Evolutionary conservation across 176 grass and related monocot genomes (phyloP), one percentile per base, ranked within the genome.

Genomic region (Leersia perrieri): DNA sequence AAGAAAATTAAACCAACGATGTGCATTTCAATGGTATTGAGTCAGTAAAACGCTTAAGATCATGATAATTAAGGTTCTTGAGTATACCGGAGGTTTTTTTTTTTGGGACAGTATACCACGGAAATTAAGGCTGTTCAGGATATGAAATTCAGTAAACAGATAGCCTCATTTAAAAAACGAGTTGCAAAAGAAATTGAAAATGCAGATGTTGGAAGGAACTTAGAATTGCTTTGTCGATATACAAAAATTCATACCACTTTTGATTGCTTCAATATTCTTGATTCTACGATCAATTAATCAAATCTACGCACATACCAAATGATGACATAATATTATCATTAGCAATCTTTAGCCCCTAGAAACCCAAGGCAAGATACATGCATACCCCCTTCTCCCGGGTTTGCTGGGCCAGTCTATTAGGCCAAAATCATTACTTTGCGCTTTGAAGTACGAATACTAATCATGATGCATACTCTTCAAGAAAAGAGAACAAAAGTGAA

Each of bases 381-480:
- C 47, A 81, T 63, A n/a, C 36, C 68, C 79, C 77, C 38, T 13
- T 22, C 29, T 62, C 44, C 38, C 61, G 63, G 72, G 49, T 68
- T 75, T 81, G 47, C 70, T 31, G 71, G 71, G 72, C 51, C 41
- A 82, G 26, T 76, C 73, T 77, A 14, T 51, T 14, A 3, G 26
- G 73, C 55, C 53, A 49, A 72, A 63, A 45, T 36, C 79, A 82
- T 33, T 27, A 25, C 0, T 81, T 68, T 35, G 30, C 53, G 39
- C 72, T 76, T 76, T 18, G 11, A 76, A 76, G 60, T 53, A 63
- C n/a, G n/a, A 30, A 61, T 40, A 26, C 15, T 1, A n/a, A 79
- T 31, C 20, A 47, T 29, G n/a, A 25, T 35, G 34, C 68, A 51
- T 79, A 35, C 10, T 80, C 60, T 74, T 28, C 42, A 79, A 61